Evolutionary conservation across 495 filamentous ascomycete genomes (phyloP).

Genomic region (Tricharina praecox): DNA sequence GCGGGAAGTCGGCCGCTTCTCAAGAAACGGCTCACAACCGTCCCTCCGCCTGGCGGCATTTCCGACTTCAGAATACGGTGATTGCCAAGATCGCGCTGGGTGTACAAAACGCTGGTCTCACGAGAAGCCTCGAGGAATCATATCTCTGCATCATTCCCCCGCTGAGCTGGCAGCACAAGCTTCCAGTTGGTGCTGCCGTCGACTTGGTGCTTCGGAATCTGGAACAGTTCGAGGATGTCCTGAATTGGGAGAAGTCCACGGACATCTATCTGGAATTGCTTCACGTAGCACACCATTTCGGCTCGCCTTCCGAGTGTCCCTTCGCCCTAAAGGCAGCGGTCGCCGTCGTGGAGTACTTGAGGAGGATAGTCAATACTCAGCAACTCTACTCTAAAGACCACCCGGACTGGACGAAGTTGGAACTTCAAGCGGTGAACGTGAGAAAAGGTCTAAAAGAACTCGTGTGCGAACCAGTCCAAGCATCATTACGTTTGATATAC

Average conservation of each 20-base stretch:
- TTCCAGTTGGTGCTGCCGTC: neutral
- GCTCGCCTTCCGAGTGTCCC: neutral
- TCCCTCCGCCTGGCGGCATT: slow-evolving; percentile 2
- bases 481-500: too few species aligned
- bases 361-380: neutral
- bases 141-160: slow-evolving; percentile 3
- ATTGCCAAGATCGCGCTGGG: neutral
- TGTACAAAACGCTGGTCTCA: neutral
- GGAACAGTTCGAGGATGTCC: neutral
- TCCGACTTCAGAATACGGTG: neutral
- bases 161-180: neutral
- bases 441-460: too few species aligned
- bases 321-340: neutral
- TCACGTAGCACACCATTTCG: neutral
- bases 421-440: too few species aligned
- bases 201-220: slow-evolving; percentile 2
- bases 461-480: too few species aligned
- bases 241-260: neutral
- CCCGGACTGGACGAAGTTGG: too few species aligned
- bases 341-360: neutral
- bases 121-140: slow-evolving; percentile 1
- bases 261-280: neutral
- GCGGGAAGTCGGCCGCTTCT: neutral
- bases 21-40: neutral
- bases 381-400: neutral